Evolutionary conservation across 1,284 basidiomycete genomes (phyloP), one percentile per base, ranked within the genome.

Genomic region (Ustanciosporium gigantosporum): DNA sequence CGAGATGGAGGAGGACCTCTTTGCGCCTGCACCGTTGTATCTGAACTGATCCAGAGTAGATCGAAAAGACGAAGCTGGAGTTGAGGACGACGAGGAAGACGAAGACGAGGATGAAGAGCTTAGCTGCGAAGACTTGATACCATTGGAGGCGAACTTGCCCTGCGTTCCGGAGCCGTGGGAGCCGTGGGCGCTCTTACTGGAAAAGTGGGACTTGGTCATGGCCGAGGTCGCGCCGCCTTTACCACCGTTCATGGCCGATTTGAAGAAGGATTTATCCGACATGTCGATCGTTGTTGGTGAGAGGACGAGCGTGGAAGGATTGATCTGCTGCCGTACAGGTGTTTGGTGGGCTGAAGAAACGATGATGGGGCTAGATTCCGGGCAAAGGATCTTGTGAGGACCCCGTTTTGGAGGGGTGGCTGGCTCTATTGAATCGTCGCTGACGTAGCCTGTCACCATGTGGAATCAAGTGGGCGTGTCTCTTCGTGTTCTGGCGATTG

Each of bases 341-440:
- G 27, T 29, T n/a, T n/a, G 27, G 27, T n/a, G n/a, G 27, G 27
- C 11, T 11, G 27, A 9, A 29, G 27, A n/a, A 11, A n/a, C 11
- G 27, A 50, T 14, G 31, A 57, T 24, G 21, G 60, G 60, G 23
- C 60, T 64, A 9, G 53, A 58, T 20, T 64, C 46, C 34, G 48
- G 46, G 23, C 53, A 57, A 19, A 64, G 25, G 23, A 64, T 40
- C 35, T 46, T 31, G 16, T 23, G 20, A 22, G 40, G 15, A 16
- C 39, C 40, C 21, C 45, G 36, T 44, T 36, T 45, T 14, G 53
- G 44, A 6, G 59, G 60, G 2, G 60, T 64, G 32, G 46, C 41
- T 32, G 60, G 53, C 36, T 58, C 49, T 35, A 57, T 64, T n/a
- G 48, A 42, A 19, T 57, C 60, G 53, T 64, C 60, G 41, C 36